These are phyloP conservation scores for Apiospora hydei DNA, from an alignment of 2,329 filamentous ascomycete species.

Conservation along the genomic window DNA sequence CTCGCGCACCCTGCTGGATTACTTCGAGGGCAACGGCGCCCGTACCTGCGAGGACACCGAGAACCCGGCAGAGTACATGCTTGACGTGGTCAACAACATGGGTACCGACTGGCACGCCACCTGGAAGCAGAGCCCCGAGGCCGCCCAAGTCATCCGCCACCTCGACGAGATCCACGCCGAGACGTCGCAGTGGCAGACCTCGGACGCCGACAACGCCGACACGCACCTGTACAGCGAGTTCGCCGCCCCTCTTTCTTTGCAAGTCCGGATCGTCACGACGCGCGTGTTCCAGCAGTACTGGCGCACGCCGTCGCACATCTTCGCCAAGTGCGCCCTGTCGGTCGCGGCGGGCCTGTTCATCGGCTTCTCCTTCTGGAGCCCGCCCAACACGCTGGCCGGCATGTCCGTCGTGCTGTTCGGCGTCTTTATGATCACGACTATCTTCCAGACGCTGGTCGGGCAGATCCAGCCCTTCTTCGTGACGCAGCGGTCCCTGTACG, in stretches of 20 bases:
- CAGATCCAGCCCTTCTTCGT: conserved; percentile 82
- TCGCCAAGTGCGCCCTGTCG: conserved; percentile 70
- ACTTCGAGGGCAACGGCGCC: conserved; percentile 67
- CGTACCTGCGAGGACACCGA: conserved; percentile 57
- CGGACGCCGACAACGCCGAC: conserved; percentile 31
- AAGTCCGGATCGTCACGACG: conserved; percentile 69
- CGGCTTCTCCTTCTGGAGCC: conserved; percentile 73
- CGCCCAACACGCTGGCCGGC: conserved; percentile 65
- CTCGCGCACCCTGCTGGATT: conserved; percentile 55
- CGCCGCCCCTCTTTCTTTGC: conserved; percentile 73
- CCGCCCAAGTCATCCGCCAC: conserved; percentile 27
- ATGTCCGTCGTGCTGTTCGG: conserved; percentile 78
- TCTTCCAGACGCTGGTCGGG: conserved; percentile 74
- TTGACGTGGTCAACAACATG: conserved; percentile 50
- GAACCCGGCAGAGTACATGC: conserved; percentile 70
- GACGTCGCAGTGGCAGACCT: not conserved
- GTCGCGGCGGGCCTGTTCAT: conserved; percentile 65
- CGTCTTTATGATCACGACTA: conserved; percentile 78
- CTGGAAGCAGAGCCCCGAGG: conserved; percentile 62
- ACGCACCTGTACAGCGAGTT: conserved; percentile 66
- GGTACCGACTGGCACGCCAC: conserved; percentile 44
- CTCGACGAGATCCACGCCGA: conserved; percentile 26
- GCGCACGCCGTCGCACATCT: conserved; percentile 80
- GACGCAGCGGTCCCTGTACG: conserved; percentile 76
- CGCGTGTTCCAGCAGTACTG: conserved; percentile 86